phyloP scores from a whole-genome alignment of 2,329 filamentous ascomycete genomes.

The Boeremia lycopersici region DNA sequence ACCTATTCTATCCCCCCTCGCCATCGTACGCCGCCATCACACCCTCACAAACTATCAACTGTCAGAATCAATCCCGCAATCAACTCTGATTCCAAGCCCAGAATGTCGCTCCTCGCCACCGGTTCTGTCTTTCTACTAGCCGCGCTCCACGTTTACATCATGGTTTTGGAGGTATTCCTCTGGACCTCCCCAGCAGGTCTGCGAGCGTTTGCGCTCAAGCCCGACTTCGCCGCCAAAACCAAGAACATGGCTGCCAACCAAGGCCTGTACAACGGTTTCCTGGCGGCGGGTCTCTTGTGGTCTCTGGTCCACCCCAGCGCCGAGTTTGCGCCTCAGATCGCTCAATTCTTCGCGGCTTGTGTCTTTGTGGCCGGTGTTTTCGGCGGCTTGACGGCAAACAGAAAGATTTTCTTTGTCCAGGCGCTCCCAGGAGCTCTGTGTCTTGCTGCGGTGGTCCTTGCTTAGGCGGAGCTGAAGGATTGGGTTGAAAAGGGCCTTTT shows the following conservation, averaged over 20 bases:
- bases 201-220: neutral
- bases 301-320: neutral
- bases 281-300: neutral
- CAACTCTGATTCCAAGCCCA: neutral
- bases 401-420: constrained; percentile 1
- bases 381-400: neutral
- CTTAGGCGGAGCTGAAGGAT: neutral
- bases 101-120: neutral
- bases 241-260: constrained; percentile 6
- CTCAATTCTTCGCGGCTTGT: constrained; percentile 2
- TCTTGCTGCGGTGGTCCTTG: neutral
- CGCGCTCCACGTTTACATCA: constrained; percentile 4
- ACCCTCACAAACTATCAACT: too few species aligned
- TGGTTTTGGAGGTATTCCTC: constrained; percentile 3
- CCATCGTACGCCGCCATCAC: too few species aligned
- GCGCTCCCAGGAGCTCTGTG: neutral
- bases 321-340: neutral
- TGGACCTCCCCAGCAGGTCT: constrained; percentile 1
- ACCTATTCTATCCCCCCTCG: too few species aligned
- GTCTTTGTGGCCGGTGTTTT: constrained; percentile 2
- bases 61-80: too few species aligned
- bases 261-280: constrained; percentile 4
- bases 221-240: neutral
- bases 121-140: constrained; percentile 1
- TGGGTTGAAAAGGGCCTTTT: too few species aligned